phyloP scores from a whole-genome alignment of 768 basidiomycete genomes.

The Suillus fuscotomentosus region DNA sequence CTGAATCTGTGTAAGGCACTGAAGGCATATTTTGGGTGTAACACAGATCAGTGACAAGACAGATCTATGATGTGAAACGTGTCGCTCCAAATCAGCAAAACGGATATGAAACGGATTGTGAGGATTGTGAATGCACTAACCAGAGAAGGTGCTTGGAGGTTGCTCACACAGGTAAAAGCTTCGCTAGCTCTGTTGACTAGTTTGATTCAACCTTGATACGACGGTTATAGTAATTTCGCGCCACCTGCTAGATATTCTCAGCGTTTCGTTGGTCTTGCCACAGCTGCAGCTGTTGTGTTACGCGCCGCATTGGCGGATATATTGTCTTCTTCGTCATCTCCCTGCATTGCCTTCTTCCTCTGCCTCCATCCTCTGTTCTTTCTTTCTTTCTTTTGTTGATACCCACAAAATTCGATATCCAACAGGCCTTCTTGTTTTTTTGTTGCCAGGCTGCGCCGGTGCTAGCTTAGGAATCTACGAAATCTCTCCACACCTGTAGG shows the following conservation, averaged over 20 bases:
- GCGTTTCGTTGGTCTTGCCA: conserved; percentile 2
- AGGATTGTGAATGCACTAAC: neutral
- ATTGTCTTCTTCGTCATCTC: conserved; percentile 4
- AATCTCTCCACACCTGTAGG: conserved; percentile 2
- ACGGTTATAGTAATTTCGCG: neutral
- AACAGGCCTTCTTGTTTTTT: conserved; percentile 13
- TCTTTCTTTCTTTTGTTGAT: conserved; percentile 29
- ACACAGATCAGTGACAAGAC: neutral
- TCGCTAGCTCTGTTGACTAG: neutral
- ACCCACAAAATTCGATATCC: conserved; percentile 30
- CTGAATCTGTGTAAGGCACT: neutral
- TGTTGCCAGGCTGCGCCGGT: conserved; percentile 37
- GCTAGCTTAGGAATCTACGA: conserved; percentile 30
- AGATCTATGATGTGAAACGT: conserved; percentile 1
- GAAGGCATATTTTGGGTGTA: neutral
- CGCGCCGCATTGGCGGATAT: conserved; percentile 4
- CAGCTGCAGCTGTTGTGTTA: neutral
- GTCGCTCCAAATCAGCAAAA: conserved; percentile 1
- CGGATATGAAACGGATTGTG: neutral
- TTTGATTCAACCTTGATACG: neutral
- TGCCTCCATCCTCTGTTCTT: conserved; percentile 10
- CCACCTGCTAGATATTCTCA: conserved; percentile 1
- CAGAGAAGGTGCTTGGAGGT: neutral
- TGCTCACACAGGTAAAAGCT: neutral
- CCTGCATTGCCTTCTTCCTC: conserved; percentile 3